Conservation (phyloP, 2,329 filamentous ascomycete species). For the Aspergillus puulaauensis region DNA sequence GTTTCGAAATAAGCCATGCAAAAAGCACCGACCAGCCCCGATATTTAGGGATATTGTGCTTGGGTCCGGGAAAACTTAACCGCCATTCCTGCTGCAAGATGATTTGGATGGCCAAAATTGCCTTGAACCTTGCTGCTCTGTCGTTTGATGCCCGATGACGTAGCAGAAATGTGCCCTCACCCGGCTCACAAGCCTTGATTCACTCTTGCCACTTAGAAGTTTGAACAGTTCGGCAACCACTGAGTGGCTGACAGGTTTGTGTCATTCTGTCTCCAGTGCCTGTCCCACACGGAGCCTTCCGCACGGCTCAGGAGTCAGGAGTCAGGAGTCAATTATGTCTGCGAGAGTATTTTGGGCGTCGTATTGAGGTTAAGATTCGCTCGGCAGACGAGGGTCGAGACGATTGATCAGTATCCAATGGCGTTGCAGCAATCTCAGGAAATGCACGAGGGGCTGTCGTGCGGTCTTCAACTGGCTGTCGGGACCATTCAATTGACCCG, state of each 20-base stretch:
- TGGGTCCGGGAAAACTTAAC: neutral
- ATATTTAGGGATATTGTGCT: neutral
- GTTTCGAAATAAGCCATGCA: neutral
- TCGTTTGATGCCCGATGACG: conserved; percentile 25
- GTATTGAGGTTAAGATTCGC: conserved; percentile 2
- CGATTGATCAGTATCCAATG: conserved; percentile 6
- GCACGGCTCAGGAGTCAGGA: conserved; percentile 2
- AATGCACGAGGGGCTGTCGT: neutral
- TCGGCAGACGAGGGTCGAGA: neutral
- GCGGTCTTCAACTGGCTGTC: neutral
- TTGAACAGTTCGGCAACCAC: conserved; percentile 4
- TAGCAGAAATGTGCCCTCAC: conserved; percentile 13
- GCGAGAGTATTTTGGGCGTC: neutral
- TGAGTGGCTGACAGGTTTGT: neutral
- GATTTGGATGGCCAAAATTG: conserved; percentile 2
- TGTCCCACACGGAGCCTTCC: conserved; percentile 7
- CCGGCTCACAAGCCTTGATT: neutral
- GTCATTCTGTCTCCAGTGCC: neutral
- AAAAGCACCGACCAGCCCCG: neutral
- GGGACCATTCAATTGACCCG: neutral
- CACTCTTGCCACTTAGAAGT: neutral
- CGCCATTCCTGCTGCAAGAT: neutral
- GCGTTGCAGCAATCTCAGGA: neutral
- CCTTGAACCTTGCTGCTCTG: conserved; percentile 10
- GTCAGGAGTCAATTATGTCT: neutral